A percentile compares a stretch with the other conserved stretches of the same genome.
Evolutionary conservation across 495 filamentous ascomycete genomes (phyloP).

Genomic region (Penicillium cosmopolitanum): DNA sequence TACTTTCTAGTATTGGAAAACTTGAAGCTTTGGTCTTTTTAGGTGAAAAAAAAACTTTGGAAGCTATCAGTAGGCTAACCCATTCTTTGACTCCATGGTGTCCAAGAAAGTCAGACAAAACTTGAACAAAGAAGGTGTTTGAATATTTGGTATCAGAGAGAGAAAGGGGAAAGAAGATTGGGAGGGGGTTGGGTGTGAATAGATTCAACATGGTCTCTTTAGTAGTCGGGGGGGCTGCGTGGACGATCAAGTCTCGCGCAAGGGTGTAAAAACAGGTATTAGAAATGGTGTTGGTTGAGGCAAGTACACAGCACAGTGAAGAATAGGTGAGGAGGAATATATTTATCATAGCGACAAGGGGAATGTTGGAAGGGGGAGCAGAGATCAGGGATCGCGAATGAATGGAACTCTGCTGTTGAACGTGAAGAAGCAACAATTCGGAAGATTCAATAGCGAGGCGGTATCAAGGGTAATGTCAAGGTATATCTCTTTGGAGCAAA

Average conservation of each 20-base stretch:
- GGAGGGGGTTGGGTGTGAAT: conserved; percentile 7
- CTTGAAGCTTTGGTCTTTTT: not conserved
- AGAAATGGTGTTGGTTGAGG: conserved; percentile 17
- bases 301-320: conserved; percentile 22
- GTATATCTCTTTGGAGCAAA: not conserved
- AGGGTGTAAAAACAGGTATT: conserved; percentile 21
- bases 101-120: conserved; percentile 32
- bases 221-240: conserved; percentile 3
- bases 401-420: conserved; percentile 9
- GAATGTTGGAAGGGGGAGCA: conserved; percentile 19
- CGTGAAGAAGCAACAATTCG: conserved; percentile 3
- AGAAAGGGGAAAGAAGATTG: conserved; percentile 9
- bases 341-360: conserved; percentile 37
- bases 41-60: not conserved
- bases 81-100: conserved; percentile 15
- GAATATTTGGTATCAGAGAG: conserved; percentile 36
- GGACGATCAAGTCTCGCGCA: conserved; percentile 6
- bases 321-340: conserved; percentile 29
- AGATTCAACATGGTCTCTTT: conserved; percentile 15
- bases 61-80: conserved; percentile 42
- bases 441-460: conserved; percentile 11
- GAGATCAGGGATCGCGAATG: conserved; percentile 5
- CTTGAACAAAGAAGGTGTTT: conserved; percentile 29
- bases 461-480: conserved; percentile 8
- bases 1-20: too few relatives aligned